These are phyloP conservation scores for Rubroboletus pulcherrimus DNA, from an alignment of 768 basidiomycete genomes.

Conservation along the genomic window DNA sequence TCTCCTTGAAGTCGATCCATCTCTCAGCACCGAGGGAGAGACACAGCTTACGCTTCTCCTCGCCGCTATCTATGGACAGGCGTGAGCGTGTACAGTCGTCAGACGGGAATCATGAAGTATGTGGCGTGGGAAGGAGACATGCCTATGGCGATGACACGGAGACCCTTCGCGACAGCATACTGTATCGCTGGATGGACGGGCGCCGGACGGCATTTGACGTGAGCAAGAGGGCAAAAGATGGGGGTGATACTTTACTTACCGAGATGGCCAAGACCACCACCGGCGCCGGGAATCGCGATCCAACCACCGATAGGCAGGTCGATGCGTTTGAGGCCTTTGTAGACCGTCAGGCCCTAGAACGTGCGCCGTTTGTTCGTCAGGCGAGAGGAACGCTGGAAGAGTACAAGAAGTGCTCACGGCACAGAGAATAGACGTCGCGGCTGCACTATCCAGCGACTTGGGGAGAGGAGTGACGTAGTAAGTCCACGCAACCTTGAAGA, in stretches of 20 bases:
- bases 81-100: background rate
- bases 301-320: conserved; percentile 35
- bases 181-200: conserved; percentile 35
- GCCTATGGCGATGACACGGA: conserved; percentile 44
- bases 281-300: conserved; percentile 40
- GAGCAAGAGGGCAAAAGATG: background rate
- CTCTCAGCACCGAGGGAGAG: conserved; percentile 39
- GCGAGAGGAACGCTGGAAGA: background rate
- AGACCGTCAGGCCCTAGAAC: conserved; percentile 40
- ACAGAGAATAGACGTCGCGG: conserved; percentile 44
- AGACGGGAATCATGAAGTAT: background rate
- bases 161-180: conserved; percentile 41
- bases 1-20: conserved; percentile 45
- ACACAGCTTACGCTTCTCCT: conserved; percentile 37
- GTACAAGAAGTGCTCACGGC: conserved; percentile 24
- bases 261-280: conserved; percentile 43
- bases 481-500: conserved; percentile 30
- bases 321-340: conserved; percentile 41
- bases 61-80: conserved; percentile 37
- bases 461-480: conserved; percentile 46
- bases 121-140: background rate
- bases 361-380: background rate
- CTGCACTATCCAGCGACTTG: conserved; percentile 34
- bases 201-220: background rate
- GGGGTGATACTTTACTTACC: conserved; percentile 6